Evolutionary conservation across 441 rosid species (phyloP).

Genomic region (Croton laevigatus): DNA sequence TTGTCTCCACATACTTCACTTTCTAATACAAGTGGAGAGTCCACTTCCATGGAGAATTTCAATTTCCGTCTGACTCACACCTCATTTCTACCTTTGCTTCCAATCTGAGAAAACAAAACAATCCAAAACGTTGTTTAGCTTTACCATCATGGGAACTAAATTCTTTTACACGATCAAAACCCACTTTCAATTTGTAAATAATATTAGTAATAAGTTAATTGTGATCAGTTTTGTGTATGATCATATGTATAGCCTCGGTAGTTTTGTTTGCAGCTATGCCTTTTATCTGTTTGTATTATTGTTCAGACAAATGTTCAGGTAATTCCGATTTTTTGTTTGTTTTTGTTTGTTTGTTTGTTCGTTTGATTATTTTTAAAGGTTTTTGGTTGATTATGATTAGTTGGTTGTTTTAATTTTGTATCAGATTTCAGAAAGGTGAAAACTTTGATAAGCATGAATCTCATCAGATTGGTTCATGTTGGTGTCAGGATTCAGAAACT

Average conservation of each 20-base stretch:
- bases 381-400: slow-evolving; percentile 11
- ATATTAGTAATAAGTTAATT: slow-evolving; percentile 14
- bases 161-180: slow-evolving; percentile 21
- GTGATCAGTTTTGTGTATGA: slow-evolving; percentile 33
- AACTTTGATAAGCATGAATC: slow-evolving; percentile 24
- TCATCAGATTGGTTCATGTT: slow-evolving; percentile 20
- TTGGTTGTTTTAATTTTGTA: neutral
- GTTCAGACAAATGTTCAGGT: slow-evolving; percentile 41
- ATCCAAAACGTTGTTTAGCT: neutral
- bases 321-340: slow-evolving; percentile 2
- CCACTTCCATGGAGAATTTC: slow-evolving; percentile 27
- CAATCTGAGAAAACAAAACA: slow-evolving; percentile 9
- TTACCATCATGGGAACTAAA: slow-evolving; percentile 32
- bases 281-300: slow-evolving; percentile 32
- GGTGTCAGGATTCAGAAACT: slow-evolving; percentile 17
- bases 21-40: slow-evolving; percentile 39
- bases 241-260: slow-evolving; percentile 30
- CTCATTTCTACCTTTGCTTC: slow-evolving; percentile 29
- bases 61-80: neutral
- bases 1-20: slow-evolving; percentile 34
- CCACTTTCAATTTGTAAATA: slow-evolving; percentile 29
- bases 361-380: neutral
- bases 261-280: slow-evolving; percentile 42
- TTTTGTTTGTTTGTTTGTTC: neutral
- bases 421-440: slow-evolving; percentile 23